Evolutionary conservation across 768 basidiomycete species (phyloP).

Genomic region (Tulasnella sp.): DNA sequence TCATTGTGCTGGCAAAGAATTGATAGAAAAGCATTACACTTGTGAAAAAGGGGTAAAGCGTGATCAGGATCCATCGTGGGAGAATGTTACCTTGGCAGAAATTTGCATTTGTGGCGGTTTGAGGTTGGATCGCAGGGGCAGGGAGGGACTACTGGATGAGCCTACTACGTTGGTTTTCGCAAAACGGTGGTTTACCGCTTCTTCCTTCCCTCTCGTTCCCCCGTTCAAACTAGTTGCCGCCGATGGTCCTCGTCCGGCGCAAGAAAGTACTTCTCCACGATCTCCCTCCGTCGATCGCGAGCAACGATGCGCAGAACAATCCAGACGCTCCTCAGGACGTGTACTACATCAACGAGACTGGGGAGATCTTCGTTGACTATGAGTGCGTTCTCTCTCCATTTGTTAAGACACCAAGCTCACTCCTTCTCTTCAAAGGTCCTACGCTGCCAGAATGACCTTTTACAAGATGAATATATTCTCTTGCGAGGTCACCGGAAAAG

Average conservation of each 20-base stretch:
- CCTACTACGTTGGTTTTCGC: not conserved
- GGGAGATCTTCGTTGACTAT: slow-evolving; percentile 94
- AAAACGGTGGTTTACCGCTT: not conserved
- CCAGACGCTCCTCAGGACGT: slow-evolving; percentile 43
- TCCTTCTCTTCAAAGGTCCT: slow-evolving; percentile 38
- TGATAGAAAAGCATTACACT: too few relatives aligned
- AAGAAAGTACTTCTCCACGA: slow-evolving; percentile 24
- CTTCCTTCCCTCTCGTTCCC: not conserved
- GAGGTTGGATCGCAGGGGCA: not conserved
- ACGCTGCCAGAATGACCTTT: slow-evolving; percentile 86
- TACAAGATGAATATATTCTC: slow-evolving; percentile 90
- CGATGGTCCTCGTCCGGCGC: slow-evolving; percentile 26
- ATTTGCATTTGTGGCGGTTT: not conserved
- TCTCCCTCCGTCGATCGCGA: slow-evolving; percentile 18
- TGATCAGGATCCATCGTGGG: not conserved
- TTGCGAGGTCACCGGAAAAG: slow-evolving; percentile 94
- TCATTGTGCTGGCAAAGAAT: not conserved
- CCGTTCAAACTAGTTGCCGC: not conserved
- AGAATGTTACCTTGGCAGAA: not conserved
- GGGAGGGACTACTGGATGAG: not conserved
- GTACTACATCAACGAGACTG: slow-evolving; percentile 86
- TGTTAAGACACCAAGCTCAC: slow-evolving; percentile 21
- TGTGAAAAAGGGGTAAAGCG: too few relatives aligned
- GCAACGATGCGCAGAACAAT: slow-evolving; percentile 2
- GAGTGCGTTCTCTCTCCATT: slow-evolving; percentile 49